Base-by-base conservation (phyloP, 2,329 filamentous ascomycete genomes). In the Metarhizium album region DNA sequence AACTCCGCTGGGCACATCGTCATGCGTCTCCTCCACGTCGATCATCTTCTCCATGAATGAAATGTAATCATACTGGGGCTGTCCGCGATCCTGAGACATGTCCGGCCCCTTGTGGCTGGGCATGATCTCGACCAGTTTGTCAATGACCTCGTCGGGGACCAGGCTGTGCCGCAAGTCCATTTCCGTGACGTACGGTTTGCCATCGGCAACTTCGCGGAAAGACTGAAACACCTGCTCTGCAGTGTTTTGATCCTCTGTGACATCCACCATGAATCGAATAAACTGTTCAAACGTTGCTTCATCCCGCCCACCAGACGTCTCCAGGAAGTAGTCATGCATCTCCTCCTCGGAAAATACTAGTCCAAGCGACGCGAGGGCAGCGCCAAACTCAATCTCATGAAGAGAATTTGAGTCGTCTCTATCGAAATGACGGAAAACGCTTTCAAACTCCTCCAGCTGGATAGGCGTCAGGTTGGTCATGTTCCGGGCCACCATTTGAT, bases 381-480 rank as follows among this genome's bases (percentile, higher is more conserved):
- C 93, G 48, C 88, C 94, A 66, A 98, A 98, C 64, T 98, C 93
- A 40, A 98, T 78, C 66, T 98, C 93, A 51, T 89, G 85, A 40
- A 98, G 74, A 16, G 84, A 86, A 67, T 98, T 98, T 56, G 84
- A 88, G 53, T 89, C 80, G 62, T 97, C 91, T 51, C 91, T 85
- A 67, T 98, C 93, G 64, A 98, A 98, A 70, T 98, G 93, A 50
- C 93, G 82, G 75, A 98, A 98, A 5, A 98, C 93, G 13, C 87
- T 94, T 71, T 98, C 93, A 63, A 98, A 98, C 67, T 98, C 93
- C 68, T 98, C 93, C 33, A 98, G 78, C 69, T 98, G 93, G 61
- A 98, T 97, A 1, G 93, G 93, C 11, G 93, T 98, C 40, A 98
- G 75, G 67, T 98, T 98, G 49, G 93, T 98, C 93, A 98, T 98